Evolutionary conservation across 1,139 yeast species (phyloP).

Genomic region (Pichia sp.): DNA sequence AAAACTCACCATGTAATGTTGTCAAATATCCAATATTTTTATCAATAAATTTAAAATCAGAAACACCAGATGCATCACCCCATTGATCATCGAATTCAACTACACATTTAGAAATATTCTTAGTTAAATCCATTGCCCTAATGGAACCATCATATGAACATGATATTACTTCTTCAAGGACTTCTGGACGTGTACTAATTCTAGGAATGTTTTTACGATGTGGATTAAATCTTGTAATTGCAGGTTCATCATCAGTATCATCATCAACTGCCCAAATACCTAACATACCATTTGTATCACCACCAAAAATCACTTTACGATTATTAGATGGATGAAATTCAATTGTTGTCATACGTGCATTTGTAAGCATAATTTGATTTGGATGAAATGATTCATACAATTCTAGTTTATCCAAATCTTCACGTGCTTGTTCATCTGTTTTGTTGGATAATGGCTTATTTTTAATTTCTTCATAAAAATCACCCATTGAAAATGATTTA

Average conservation of each 20-base stretch:
- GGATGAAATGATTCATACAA: constrained; percentile 58
- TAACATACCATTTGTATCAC: constrained; percentile 77
- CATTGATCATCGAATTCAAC: constrained; percentile 47
- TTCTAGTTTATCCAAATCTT: constrained; percentile 44
- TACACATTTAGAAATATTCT: constrained; percentile 53
- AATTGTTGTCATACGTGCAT: constrained; percentile 67
- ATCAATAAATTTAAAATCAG: constrained; percentile 56
- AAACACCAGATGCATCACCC: constrained; percentile 48
- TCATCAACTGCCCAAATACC: constrained; percentile 83
- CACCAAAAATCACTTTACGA: constrained; percentile 67
- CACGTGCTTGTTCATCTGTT: constrained; percentile 41
- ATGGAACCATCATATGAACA: constrained; percentile 86
- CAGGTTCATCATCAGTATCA: constrained; percentile 39
- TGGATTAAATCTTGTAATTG: constrained; percentile 58
- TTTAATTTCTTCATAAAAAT: constrained; percentile 55
- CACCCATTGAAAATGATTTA: constrained; percentile 67
- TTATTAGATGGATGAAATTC: constrained; percentile 67
- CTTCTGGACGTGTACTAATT: constrained; percentile 43
- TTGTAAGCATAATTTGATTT: constrained; percentile 63
- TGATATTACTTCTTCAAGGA: constrained; percentile 49
- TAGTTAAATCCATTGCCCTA: constrained; percentile 60
- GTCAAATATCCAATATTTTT: constrained; percentile 60
- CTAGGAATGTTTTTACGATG: constrained; percentile 73
- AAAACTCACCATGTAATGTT: constrained; percentile 74
- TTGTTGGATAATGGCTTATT: constrained; percentile 30